These are phyloP conservation scores for Mycena kentingensis DNA, from an alignment of 768 basidiomycete genomes.

Conservation along the genomic window DNA sequence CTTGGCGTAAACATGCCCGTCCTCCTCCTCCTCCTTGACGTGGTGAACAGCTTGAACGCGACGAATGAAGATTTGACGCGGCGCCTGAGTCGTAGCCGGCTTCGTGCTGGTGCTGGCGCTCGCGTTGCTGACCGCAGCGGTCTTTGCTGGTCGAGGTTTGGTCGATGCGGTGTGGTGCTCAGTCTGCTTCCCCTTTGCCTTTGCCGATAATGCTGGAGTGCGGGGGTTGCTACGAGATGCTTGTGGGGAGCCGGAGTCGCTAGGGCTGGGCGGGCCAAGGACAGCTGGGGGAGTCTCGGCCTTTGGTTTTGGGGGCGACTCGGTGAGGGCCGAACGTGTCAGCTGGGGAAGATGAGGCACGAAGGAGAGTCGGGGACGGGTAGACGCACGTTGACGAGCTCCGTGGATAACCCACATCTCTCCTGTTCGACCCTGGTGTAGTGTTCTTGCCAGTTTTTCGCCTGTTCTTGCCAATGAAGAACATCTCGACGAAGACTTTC, in stretches of 20 bases:
- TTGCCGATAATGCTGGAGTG: conserved; percentile 9
- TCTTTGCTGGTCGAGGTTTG: background rate
- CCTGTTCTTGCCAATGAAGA: conserved; percentile 74
- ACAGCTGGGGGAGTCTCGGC: conserved; percentile 32
- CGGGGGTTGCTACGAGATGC: conserved; percentile 13
- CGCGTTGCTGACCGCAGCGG: background rate
- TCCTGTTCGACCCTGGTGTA: conserved; percentile 75
- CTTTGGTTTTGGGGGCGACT: conserved; percentile 37
- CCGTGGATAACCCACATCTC: conserved; percentile 57
- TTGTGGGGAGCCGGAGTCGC: conserved; percentile 28
- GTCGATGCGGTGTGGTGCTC: background rate
- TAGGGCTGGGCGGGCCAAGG: conserved; percentile 26
- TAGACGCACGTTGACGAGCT: conserved; percentile 54
- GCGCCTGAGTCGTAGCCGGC: conserved; percentile 13
- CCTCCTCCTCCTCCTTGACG: conserved; percentile 17
- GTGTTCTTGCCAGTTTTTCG: conserved; percentile 78
- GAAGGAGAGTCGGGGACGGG: conserved; percentile 19
- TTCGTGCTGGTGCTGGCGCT: conserved; percentile 2
- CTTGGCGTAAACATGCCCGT: conserved; percentile 1
- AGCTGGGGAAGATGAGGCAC: conserved; percentile 1
- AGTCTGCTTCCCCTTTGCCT: background rate
- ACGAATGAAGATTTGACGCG: conserved; percentile 21
- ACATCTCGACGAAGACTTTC: conserved; percentile 64
- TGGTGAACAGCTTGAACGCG: conserved; percentile 23
- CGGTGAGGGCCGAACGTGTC: conserved; percentile 26